phyloP scores from a whole-genome alignment of 768 basidiomycete species.

The Hygrocybe coccinea region DNA sequence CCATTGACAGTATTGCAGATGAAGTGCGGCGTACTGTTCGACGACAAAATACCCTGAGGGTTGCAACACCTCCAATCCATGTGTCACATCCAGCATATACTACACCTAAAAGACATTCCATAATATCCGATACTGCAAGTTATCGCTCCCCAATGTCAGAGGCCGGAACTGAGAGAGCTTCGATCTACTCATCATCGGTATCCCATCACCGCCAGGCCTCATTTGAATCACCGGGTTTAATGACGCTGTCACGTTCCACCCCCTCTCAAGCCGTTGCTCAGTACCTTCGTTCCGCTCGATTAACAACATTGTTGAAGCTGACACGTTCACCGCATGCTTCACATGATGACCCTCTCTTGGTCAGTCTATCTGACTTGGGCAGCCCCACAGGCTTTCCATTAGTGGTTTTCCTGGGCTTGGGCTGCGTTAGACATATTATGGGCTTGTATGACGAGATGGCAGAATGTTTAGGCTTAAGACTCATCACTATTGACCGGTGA shows the following conservation, averaged over 20 bases:
- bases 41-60: slow-evolving; percentile 41
- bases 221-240: slow-evolving; percentile 35
- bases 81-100: slow-evolving; percentile 33
- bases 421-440: slow-evolving; percentile 91
- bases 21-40: slow-evolving; percentile 71
- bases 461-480: slow-evolving; percentile 71
- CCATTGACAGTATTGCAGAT: slow-evolving; percentile 81
- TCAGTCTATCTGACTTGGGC: slow-evolving; percentile 94
- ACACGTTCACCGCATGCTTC: slow-evolving; percentile 78
- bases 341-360: slow-evolving; percentile 64
- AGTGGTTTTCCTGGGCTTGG: slow-evolving; percentile 87
- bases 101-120: slow-evolving; percentile 47
- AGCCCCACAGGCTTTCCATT: slow-evolving; percentile 80
- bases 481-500: slow-evolving; percentile 92
- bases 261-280: slow-evolving; percentile 73
- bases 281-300: slow-evolving; percentile 79
- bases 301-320: slow-evolving; percentile 78
- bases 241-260: slow-evolving; percentile 39
- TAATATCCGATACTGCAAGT: slow-evolving; percentile 54
- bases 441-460: slow-evolving; percentile 97
- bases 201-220: slow-evolving; percentile 45
- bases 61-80: slow-evolving; percentile 13
- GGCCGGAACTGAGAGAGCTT: slow-evolving; percentile 39
- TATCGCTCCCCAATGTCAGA: slow-evolving; percentile 54
- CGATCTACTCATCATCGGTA: slow-evolving; percentile 48